phyloP scores from a whole-genome alignment of 2,329 filamentous ascomycete species.

The Xylariaceae sp. region DNA sequence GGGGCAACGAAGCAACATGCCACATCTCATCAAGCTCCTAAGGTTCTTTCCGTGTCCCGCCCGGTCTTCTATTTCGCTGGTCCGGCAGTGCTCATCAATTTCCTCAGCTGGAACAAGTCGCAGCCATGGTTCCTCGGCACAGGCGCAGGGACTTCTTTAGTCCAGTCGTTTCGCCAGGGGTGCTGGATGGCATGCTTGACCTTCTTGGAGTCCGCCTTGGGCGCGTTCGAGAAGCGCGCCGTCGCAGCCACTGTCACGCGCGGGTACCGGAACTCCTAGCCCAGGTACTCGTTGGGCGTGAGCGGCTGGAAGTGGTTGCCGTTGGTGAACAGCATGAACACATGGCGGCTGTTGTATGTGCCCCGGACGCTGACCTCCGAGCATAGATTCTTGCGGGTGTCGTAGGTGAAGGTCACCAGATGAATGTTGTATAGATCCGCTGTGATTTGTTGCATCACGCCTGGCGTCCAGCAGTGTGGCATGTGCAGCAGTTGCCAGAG shows the following conservation, averaged over 20 bases:
- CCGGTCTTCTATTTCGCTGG: too few relatives aligned
- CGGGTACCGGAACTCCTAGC: constrained; percentile 45
- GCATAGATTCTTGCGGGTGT: constrained; percentile 19
- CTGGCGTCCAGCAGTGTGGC: constrained; percentile 40
- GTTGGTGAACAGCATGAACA: constrained; percentile 40
- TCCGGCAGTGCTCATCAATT: constrained; percentile 15
- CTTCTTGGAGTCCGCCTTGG: constrained; percentile 25
- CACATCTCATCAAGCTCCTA: too few relatives aligned
- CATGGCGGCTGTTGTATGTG: constrained; percentile 43
- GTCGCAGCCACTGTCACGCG: constrained; percentile 37
- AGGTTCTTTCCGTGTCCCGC: too few relatives aligned
- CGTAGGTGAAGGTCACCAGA: constrained; percentile 41
- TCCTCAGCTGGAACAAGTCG: constrained; percentile 20
- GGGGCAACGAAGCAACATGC: too few relatives aligned
- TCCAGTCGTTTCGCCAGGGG: constrained; percentile 39
- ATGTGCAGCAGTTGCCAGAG: constrained; percentile 43
- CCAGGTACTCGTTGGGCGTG: constrained; percentile 41
- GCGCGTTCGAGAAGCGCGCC: constrained; percentile 31
- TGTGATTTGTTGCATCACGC: constrained; percentile 41
- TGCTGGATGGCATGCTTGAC: constrained; percentile 21
- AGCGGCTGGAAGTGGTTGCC: constrained; percentile 44
- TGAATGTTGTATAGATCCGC: constrained; percentile 46
- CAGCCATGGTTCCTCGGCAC: constrained; percentile 33
- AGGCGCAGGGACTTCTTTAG: constrained; percentile 30
- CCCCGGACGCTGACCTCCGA: constrained; percentile 41